phyloP scores from a whole-genome alignment of 2,329 filamentous ascomycete genomes.

The Ophiosphaerella narmari region DNA sequence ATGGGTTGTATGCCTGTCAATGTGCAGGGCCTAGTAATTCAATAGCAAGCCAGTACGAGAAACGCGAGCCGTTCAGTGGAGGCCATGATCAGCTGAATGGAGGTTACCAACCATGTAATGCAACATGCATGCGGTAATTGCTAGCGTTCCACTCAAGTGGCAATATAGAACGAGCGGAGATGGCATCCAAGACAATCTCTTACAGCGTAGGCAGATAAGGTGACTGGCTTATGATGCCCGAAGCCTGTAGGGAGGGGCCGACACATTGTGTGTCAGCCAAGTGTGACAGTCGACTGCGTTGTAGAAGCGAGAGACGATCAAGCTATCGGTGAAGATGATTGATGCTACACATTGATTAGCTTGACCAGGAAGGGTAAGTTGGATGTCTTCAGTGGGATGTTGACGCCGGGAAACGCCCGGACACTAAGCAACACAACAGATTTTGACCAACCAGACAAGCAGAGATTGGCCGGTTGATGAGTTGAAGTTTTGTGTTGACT shows the following conservation, averaged over 20 bases:
- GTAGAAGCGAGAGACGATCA: slow-evolving; percentile 30
- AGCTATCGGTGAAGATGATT: slow-evolving; percentile 30
- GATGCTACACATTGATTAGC: slow-evolving; percentile 46
- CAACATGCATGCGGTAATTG: slow-evolving; percentile 45
- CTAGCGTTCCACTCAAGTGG: slow-evolving; percentile 42
- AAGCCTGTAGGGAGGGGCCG: slow-evolving; percentile 33
- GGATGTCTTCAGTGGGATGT: slow-evolving; percentile 26
- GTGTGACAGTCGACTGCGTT: slow-evolving; percentile 27
- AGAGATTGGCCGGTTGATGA: slow-evolving; percentile 23
- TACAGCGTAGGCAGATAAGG: slow-evolving; percentile 54
- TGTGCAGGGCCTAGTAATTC: slow-evolving; percentile 47
- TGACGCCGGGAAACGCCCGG: slow-evolving; percentile 29
- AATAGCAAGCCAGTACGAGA: slow-evolving; percentile 48
- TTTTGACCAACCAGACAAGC: slow-evolving; percentile 18
- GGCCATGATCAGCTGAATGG: slow-evolving; percentile 47
- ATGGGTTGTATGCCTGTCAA: slow-evolving; percentile 48
- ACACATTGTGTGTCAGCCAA: slow-evolving; percentile 40
- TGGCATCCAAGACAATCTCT: slow-evolving; percentile 38
- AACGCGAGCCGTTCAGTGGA: slow-evolving; percentile 45
- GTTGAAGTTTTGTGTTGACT: slow-evolving; percentile 19
- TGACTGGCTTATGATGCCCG: slow-evolving; percentile 52
- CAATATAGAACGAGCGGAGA: slow-evolving; percentile 44
- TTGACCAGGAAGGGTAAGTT: slow-evolving; percentile 28
- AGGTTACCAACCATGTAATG: slow-evolving; percentile 41
- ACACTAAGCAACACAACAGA: slow-evolving; percentile 20